phyloP scores from a whole-genome alignment of 2,329 filamentous ascomycete species.

The Knoxdaviesia capensis region DNA sequence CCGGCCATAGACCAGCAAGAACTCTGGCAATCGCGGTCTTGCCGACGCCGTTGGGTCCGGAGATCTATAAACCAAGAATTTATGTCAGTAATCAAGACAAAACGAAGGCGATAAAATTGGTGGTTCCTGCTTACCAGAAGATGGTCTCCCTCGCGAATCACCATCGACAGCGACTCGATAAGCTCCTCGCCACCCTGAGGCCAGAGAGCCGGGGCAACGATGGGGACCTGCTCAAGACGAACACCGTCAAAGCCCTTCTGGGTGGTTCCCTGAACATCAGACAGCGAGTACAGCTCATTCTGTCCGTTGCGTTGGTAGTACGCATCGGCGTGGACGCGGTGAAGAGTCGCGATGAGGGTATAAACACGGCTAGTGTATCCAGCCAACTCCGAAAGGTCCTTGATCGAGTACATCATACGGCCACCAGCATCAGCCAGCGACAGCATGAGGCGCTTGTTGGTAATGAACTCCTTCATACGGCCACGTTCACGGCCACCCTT shows the following conservation, averaged over 20 bases:
- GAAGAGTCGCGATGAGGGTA: slow-evolving; percentile 82
- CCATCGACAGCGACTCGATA: slow-evolving; percentile 70
- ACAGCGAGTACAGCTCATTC: slow-evolving; percentile 69
- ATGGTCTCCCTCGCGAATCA: slow-evolving; percentile 80
- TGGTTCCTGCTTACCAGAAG: slow-evolving; percentile 36
- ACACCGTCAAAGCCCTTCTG: slow-evolving; percentile 93
- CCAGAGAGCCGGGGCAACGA: slow-evolving; percentile 76
- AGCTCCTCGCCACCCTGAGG: slow-evolving; percentile 84
- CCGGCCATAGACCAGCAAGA: slow-evolving; percentile 84
- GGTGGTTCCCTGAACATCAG: slow-evolving; percentile 81
- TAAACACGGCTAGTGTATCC: slow-evolving; percentile 94
- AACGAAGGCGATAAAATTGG: not conserved
- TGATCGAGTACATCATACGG: slow-evolving; percentile 99
- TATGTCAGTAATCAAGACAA: too few species aligned
- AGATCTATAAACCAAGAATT: slow-evolving; percentile 32
- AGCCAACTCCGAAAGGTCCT: slow-evolving; percentile 86
- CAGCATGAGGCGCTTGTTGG: slow-evolving; percentile 95
- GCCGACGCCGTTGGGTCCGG: slow-evolving; percentile 83
- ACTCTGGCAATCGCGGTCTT: slow-evolving; percentile 79
- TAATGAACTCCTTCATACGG: slow-evolving; percentile 97
- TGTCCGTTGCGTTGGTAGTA: slow-evolving; percentile 51
- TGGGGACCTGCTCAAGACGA: slow-evolving; percentile 75
- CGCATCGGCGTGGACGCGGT: slow-evolving; percentile 77
- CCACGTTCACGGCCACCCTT: slow-evolving; percentile 49
- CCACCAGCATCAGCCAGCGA: slow-evolving; percentile 91